A percentile compares a stretch with the other conserved stretches of the same genome.
phyloP scores from a whole-genome alignment of 2,329 filamentous ascomycete species.

The Graphilbum ipis-grandicollis region DNA sequence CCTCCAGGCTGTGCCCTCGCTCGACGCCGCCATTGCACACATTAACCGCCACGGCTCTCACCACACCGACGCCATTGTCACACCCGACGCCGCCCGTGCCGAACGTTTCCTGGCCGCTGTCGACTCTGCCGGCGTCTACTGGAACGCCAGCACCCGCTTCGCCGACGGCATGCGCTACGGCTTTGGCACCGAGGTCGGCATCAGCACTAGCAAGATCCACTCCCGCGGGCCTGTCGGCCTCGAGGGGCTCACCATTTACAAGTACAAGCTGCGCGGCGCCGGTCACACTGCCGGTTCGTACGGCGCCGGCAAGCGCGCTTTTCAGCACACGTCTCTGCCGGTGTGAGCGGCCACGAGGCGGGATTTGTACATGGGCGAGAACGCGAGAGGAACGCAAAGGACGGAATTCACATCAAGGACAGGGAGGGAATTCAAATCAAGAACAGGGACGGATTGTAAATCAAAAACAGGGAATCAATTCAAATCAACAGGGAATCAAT shows the following conservation, averaged over 20 bases:
- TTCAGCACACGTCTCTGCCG: conserved; percentile 39
- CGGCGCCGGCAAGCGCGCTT: conserved; percentile 40
- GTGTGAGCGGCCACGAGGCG: conserved; percentile 13
- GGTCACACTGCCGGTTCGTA: conserved; percentile 75
- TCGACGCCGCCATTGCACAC: conserved; percentile 63
- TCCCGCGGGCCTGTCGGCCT: conserved; percentile 82
- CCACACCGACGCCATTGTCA: conserved; percentile 87
- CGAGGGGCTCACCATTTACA: conserved; percentile 92
- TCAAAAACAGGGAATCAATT: not conserved
- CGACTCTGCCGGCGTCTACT: conserved; percentile 86
- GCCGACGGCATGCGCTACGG: conserved; percentile 95
- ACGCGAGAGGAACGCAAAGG: not conserved
- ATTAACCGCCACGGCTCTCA: conserved; percentile 87
- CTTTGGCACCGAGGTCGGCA: conserved; percentile 95
- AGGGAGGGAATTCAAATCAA: not conserved
- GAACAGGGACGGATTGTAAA: not conserved
- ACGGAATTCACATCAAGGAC: conserved; percentile 2
- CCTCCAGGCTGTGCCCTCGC: conserved; percentile 55
- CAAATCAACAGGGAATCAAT: too few species aligned
- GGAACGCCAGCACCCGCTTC: conserved; percentile 90
- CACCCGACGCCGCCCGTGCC: conserved; percentile 46
- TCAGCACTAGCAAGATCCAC: conserved; percentile 98
- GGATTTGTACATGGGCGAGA: not conserved
- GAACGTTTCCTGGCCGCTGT: conserved; percentile 71
- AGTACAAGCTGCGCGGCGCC: conserved; percentile 73